Base-by-base conservation (phyloP, 1,139 yeast species). In the Debaryomyces coudertii region DNA sequence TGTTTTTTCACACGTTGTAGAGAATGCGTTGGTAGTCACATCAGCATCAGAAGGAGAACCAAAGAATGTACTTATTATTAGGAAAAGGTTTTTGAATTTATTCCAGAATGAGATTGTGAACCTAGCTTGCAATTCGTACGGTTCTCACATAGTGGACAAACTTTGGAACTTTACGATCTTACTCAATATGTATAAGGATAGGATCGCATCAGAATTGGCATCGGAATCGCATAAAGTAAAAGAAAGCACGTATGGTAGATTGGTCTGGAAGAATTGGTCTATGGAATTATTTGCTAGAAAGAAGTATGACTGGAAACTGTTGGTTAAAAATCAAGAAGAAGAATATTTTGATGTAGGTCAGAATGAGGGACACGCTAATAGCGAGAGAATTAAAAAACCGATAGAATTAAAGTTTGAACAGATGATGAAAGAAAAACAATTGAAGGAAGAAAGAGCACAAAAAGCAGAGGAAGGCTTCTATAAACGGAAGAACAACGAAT, bases 251-350 rank as follows among this genome's bases (percentile, higher is more conserved):
- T 93, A 93, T 60, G 99, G 99, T 38, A 82, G 87, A 61, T 78
- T 84, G 55, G 98, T 93, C 1, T 93, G 98, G 98, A 88, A 87
- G 61, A 93, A 92, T 63, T 93, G 98, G 98, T 69, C 79, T 27
- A 79, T 90, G 85, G 97, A 90, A 60, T 68, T 83, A 55, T 89
- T 83, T 58, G 64, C 73, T 9, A 78, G 97, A 62, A 85, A 85
- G 65, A 82, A 86, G 62, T 80, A 75, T 60, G 96, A 90, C 59
- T 90, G 97, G 97, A 88, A 87, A 68, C 72, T 77, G 39, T 58
- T 80, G 30, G 80, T 88, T 28, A 90, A 87, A 60, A 83, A 83
- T 43, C 87, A 85, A 57, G 95, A 88, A 60, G 73, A 73, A 44
- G 83, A 73, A 42, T 66, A 72, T 47, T 73, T 66, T 54, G 66